Percentiles rank a stretch among this genome's conserved stretches.
Evolutionary conservation across 352 stramenopile genomes (phyloP).

Genomic region (Globisporangium spinosum): DNA sequence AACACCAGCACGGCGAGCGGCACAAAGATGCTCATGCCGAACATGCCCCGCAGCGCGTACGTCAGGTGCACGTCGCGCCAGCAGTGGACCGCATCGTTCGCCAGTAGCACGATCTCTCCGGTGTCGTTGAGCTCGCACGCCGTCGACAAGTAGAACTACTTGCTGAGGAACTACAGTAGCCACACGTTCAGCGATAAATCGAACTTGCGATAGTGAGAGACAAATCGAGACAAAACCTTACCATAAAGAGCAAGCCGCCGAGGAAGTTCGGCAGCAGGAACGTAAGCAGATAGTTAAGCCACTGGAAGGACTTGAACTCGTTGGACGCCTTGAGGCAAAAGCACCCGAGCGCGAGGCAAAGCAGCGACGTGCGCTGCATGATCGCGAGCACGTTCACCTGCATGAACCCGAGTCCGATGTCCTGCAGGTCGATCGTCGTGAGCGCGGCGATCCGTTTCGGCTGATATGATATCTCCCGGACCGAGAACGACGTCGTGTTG

Average conservation of each 20-base stretch:
- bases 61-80: constrained; percentile 24
- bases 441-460: constrained; percentile 26
- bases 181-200: neutral
- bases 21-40: constrained; percentile 39
- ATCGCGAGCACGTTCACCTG: constrained; percentile 23
- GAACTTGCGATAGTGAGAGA: too few species aligned
- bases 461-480: constrained; percentile 34
- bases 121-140: constrained; percentile 19
- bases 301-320: constrained; percentile 37
- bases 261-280: constrained; percentile 33
- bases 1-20: constrained; percentile 32
- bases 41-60: constrained; percentile 30
- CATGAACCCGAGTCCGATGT: constrained; percentile 23
- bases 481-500: constrained; percentile 36
- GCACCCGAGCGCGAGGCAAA: constrained; percentile 29
- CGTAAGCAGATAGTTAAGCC: constrained; percentile 36
- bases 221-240: neutral
- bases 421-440: constrained; percentile 30
- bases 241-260: constrained; percentile 31
- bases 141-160: constrained; percentile 32
- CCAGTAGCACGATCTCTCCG: constrained; percentile 23
- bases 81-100: constrained; percentile 28
- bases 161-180: constrained; percentile 26
- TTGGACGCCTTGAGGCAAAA: constrained; percentile 41
- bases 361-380: constrained; percentile 24